Evolutionary conservation across 495 filamentous ascomycete species (phyloP).

Genomic region (Hapsidospora chrysogenum): DNA sequence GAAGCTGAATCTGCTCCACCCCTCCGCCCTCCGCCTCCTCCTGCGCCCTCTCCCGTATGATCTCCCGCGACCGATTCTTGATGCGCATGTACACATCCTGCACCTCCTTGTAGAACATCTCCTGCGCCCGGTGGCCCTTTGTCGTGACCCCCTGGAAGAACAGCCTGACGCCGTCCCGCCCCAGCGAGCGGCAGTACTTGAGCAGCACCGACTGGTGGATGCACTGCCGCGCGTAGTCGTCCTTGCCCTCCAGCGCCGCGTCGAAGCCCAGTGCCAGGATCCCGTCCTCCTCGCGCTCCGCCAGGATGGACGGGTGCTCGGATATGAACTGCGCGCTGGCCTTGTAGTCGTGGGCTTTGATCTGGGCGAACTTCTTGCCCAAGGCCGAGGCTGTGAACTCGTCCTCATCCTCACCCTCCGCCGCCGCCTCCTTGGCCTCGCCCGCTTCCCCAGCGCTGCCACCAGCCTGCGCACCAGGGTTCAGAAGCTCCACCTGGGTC

Average conservation of each 20-base stretch:
- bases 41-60: constrained; percentile 46
- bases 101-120: constrained; percentile 85
- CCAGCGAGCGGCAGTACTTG: constrained; percentile 85
- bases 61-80: constrained; percentile 59
- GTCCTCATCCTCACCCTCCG: constrained; percentile 49
- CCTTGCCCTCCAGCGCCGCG: constrained; percentile 54
- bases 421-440: constrained; percentile 10
- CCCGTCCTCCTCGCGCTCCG: constrained; percentile 82
- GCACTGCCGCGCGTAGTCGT: constrained; percentile 67
- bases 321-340: constrained; percentile 58
- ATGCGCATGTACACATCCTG: constrained; percentile 71
- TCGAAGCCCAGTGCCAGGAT: constrained; percentile 85
- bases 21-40: constrained; percentile 46
- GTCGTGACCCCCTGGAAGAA: constrained; percentile 98
- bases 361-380: constrained; percentile 63
- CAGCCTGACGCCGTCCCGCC: constrained; percentile 70
- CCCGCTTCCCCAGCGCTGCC: constrained; percentile 2
- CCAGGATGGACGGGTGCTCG: constrained; percentile 55
- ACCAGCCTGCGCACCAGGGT: constrained; percentile 36
- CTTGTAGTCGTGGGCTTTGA: constrained; percentile 60
- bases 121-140: constrained; percentile 76
- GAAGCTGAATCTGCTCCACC: constrained; percentile 95
- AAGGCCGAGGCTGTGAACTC: constrained; percentile 57
- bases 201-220: constrained; percentile 86
- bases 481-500: constrained; percentile 60